Evolutionary conservation across 495 filamentous ascomycete species (phyloP).

Genomic region (Thermothielavioides terrestris): DNA sequence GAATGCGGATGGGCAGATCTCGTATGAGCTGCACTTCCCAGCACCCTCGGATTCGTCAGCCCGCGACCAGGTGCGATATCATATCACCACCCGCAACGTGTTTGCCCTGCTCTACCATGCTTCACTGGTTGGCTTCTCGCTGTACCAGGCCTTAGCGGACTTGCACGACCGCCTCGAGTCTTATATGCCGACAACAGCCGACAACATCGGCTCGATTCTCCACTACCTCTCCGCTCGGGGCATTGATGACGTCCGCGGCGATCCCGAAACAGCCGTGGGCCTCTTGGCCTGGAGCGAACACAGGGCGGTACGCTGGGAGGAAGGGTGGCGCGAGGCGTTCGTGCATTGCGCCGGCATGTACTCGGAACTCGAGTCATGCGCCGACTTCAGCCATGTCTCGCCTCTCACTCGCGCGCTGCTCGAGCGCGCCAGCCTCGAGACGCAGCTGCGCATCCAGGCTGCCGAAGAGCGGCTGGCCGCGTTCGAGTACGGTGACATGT

Average conservation of each 20-base stretch:
- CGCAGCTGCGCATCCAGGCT: slow-evolving; percentile 52
- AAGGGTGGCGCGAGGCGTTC: slow-evolving; percentile 61
- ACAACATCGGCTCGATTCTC: slow-evolving; percentile 44
- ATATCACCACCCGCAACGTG: slow-evolving; percentile 55
- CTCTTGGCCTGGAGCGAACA: slow-evolving; percentile 58
- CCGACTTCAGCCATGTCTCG: slow-evolving; percentile 51
- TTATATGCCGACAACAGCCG: slow-evolving; percentile 42
- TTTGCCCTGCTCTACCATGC: slow-evolving; percentile 51
- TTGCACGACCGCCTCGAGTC: slow-evolving; percentile 45
- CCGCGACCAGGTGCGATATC: slow-evolving; percentile 41
- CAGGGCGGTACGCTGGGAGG: slow-evolving; percentile 50
- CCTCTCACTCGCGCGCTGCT: slow-evolving; percentile 55
- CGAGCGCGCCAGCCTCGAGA: slow-evolving; percentile 52
- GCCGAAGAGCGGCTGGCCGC: slow-evolving; percentile 49
- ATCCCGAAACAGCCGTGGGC: slow-evolving; percentile 50
- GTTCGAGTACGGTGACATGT: slow-evolving; percentile 58
- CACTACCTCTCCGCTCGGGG: slow-evolving; percentile 48
- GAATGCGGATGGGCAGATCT: slow-evolving; percentile 42
- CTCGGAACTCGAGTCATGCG: slow-evolving; percentile 42
- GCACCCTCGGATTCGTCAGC: slow-evolving; percentile 38
- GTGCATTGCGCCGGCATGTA: slow-evolving; percentile 61
- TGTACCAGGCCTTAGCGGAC: slow-evolving; percentile 50
- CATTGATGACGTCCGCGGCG: slow-evolving; percentile 60
- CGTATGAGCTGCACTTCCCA: slow-evolving; percentile 53
- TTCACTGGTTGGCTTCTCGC: slow-evolving; percentile 50